Conservation (phyloP, 2,329 filamentous ascomycete species). For the Epichloe bromicola region DNA sequence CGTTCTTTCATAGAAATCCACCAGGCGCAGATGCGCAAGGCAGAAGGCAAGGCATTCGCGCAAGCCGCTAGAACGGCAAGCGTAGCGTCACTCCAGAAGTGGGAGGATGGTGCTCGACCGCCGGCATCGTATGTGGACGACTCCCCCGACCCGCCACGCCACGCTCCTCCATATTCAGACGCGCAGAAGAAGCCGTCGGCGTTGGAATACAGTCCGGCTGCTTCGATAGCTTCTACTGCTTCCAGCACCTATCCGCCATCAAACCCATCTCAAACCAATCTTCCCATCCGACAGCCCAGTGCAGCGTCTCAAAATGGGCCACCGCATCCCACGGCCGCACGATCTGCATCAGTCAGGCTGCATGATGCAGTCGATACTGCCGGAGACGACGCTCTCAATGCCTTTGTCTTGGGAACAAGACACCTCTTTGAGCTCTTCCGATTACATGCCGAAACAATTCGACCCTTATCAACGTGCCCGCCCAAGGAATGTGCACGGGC, state of each 20-base stretch:
- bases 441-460: constrained; percentile 61
- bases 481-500: constrained; percentile 58
- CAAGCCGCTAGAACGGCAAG: constrained; percentile 29
- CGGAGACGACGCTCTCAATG: constrained; percentile 52
- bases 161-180: constrained; percentile 17
- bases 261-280: constrained; percentile 6
- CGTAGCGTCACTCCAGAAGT: constrained; percentile 19
- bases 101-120: constrained; percentile 16
- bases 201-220: constrained; percentile 29
- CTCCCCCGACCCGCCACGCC: constrained; percentile 15
- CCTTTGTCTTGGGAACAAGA: constrained; percentile 57
- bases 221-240: constrained; percentile 21
- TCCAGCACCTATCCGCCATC: constrained; percentile 17
- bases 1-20: constrained; percentile 46
- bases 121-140: constrained; percentile 10
- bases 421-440: constrained; percentile 67
- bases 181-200: constrained; percentile 11
- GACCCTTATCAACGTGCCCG: constrained; percentile 49
- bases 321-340: constrained; percentile 13
- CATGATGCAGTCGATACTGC: constrained; percentile 31
- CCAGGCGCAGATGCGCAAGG: constrained; percentile 46
- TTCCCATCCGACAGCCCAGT: constrained; percentile 13
- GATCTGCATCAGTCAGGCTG: constrained; percentile 25
- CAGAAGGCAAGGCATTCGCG: constrained; percentile 46
- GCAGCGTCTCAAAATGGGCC: constrained; percentile 14